Conservation (phyloP, 108 stramenopile genomes). For the Nitzschia sp. region DNA sequence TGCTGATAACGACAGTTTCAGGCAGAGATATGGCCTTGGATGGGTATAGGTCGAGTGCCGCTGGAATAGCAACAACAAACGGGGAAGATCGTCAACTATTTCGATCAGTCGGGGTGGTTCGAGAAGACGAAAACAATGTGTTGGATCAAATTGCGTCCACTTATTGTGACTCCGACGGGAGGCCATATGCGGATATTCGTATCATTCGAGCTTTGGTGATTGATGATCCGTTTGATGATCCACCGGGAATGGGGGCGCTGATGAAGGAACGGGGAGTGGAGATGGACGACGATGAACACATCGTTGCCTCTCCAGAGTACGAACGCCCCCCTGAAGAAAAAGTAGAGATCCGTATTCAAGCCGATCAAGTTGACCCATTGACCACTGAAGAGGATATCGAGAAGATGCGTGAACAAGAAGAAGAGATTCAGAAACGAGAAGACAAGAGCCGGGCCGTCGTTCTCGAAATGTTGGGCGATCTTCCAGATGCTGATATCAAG, state of each 20-base stretch:
- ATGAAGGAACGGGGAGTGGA: constrained; percentile 43
- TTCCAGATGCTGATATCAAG: constrained; percentile 79
- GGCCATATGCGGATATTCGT: constrained; percentile 96
- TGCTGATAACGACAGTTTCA: constrained; percentile 87
- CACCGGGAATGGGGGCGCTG: constrained; percentile 59
- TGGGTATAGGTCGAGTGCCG: constrained; percentile 33
- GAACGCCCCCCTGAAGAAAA: constrained; percentile 86
- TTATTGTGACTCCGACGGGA: constrained; percentile 89
- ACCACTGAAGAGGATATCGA: constrained; percentile 42
- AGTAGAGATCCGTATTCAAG: constrained; percentile 66
- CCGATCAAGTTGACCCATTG: constrained; percentile 56
- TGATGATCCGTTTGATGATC: constrained; percentile 94
- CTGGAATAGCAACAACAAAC: not conserved
- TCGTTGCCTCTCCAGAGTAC: constrained; percentile 59
- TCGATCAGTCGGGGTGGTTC: constrained; percentile 87
- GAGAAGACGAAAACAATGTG: constrained; percentile 88
- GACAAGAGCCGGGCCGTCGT: constrained; percentile 94
- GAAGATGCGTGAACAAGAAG: constrained; percentile 48
- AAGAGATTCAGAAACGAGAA: constrained; percentile 62
- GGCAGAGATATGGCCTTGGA: constrained; percentile 69
- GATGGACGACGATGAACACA: constrained; percentile 20
- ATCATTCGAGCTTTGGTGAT: constrained; percentile 89
- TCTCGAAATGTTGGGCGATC: constrained; percentile 97
- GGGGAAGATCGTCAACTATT: constrained; percentile 36
- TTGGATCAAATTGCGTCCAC: constrained; percentile 81